phyloP scores from a whole-genome alignment of 768 basidiomycete species.

The Strobilomyces echinocephalus region DNA sequence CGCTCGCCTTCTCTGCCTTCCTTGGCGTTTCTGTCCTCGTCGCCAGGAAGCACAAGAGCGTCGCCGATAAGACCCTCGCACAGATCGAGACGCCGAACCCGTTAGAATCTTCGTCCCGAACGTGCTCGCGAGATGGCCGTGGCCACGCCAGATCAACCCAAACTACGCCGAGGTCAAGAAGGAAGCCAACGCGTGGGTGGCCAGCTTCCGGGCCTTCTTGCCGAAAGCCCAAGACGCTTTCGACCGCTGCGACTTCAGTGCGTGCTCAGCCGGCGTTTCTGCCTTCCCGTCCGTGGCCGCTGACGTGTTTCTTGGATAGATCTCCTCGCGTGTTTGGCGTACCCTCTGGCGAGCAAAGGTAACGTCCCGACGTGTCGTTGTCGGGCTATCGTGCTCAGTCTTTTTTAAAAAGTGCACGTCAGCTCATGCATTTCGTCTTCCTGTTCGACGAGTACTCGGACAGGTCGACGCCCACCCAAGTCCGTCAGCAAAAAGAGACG shows the following conservation, averaged over 20 bases:
- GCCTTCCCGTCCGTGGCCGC: not conserved
- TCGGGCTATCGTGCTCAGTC: not conserved
- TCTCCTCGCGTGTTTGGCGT: not conserved
- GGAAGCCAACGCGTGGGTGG: not conserved
- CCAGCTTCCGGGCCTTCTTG: not conserved
- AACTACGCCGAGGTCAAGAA: not conserved
- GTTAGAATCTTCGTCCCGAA: not conserved
- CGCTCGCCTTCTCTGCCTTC: not conserved
- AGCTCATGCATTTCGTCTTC: slow-evolving; percentile 50
- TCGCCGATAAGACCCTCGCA: not conserved
- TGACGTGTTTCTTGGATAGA: not conserved
- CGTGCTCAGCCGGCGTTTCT: not conserved
- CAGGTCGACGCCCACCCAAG: slow-evolving; percentile 28
- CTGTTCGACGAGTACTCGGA: slow-evolving; percentile 51
- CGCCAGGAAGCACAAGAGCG: not conserved
- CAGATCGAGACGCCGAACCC: not conserved
- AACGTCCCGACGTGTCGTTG: not conserved
- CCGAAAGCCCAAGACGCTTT: not conserved
- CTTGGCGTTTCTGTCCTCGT: not conserved
- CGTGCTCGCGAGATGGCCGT: not conserved
- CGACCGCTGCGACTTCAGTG: not conserved
- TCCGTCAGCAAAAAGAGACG: slow-evolving; percentile 21
- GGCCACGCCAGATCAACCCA: not conserved
- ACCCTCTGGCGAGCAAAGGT: slow-evolving; percentile 10
- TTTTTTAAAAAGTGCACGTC: slow-evolving; percentile 12